Evolutionary conservation across 2,329 filamentous ascomycete genomes (phyloP), one percentile per base, ranked within the genome.

Genomic region (Mycosphaerella sp.): DNA sequence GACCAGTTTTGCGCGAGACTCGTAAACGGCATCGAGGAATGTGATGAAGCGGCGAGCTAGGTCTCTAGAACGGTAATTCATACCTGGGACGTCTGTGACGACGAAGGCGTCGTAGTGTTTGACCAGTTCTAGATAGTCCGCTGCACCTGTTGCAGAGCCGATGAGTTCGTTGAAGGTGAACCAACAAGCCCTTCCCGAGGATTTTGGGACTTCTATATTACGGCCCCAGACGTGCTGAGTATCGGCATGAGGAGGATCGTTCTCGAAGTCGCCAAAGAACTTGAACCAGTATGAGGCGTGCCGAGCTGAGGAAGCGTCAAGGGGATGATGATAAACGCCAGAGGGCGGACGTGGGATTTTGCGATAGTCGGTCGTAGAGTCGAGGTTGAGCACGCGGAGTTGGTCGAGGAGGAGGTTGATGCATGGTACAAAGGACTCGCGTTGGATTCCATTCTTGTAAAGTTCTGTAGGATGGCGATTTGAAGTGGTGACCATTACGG

Each of bases 401-500:
- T 85, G 82, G 35, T 77, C 80, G 68, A 96, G 91, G 40, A 98
- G 82, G 3, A 98, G 83, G 57, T 90, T 85, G 66, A 98, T 98
- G 59, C 91, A 95, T 0, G 93, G 93, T 44, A 98, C 80, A 68
- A 98, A 98, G 6, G 88, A 95, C 61, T 95, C 85, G 53, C 93
- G 84, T 72, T 98, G 93, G 58, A 98, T 91, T 50, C 93, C 93
- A 68, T 98, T 98, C 71, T 93, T 95, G 77, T 98, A 98, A 6
- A 98, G 79, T 54, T 98, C 91, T 64, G 94, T 84, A 0, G 93
- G 93, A 62, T 96, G 90, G n/a, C 93, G 80, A 70, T 98, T 98
- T 6, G 89, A 95, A 0, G 93, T 98, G 6, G 93, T 97, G 28
- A 98, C 86, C 46, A 98, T 78, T 13, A 97, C 90, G 2, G 95